These are phyloP conservation scores for Saccharomycopsis oosterbeekiorum DNA, from an alignment of 805 yeast genomes.

Conservation along the genomic window DNA sequence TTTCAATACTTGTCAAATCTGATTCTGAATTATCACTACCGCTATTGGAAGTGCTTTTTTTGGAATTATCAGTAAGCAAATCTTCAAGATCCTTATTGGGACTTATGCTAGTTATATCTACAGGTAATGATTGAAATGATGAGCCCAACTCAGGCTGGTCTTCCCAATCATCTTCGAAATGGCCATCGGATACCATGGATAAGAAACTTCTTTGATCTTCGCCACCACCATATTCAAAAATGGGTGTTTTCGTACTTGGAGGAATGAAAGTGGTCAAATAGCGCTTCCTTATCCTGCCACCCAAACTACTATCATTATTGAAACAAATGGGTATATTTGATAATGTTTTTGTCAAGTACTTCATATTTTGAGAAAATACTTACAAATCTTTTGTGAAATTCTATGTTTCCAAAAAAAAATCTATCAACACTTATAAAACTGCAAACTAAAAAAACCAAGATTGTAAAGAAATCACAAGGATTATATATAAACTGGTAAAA, in stretches of 20 bases:
- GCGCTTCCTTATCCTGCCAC: conserved; percentile 16
- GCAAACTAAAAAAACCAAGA: not conserved
- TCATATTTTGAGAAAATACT: not conserved
- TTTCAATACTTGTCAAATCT: not conserved
- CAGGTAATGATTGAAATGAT: conserved; percentile 15
- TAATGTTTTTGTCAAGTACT: conserved; percentile 6
- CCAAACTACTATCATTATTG: conserved; percentile 14
- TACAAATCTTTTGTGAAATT: not conserved
- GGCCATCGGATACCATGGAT: conserved; percentile 29
- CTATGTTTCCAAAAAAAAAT: not conserved
- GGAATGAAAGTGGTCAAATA: conserved; percentile 25
- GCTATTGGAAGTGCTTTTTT: not conserved
- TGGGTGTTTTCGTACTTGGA: conserved; percentile 33
- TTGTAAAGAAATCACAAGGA: not conserved
- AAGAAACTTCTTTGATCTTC: conserved; percentile 31
- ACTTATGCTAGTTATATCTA: conserved; percentile 10
- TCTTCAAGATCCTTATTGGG: conserved; percentile 1
- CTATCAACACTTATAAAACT: not conserved
- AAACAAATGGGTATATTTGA: conserved; percentile 15
- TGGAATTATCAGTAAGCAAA: not conserved
- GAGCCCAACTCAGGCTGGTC: conserved; percentile 22
- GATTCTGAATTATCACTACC: not conserved
- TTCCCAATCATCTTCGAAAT: conserved; percentile 21
- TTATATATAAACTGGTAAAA: not conserved
- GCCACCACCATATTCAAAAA: conserved; percentile 27